phyloP scores from a whole-genome alignment of 2,329 filamentous ascomycete genomes.

The Stemphylium lycopersici region DNA sequence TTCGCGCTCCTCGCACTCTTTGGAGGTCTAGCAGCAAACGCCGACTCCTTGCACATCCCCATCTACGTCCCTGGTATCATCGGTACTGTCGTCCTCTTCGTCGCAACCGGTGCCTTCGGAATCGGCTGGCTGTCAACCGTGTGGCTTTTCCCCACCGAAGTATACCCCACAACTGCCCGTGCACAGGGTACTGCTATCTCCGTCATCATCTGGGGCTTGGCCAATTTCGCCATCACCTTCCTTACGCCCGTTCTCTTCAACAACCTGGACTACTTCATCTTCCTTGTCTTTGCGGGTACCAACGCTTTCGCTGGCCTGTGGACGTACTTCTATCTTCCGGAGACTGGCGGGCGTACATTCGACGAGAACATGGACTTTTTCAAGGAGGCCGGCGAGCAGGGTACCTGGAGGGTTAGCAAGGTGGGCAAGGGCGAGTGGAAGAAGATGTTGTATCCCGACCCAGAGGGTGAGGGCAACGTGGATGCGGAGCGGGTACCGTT shows the following conservation, averaged over 20 bases:
- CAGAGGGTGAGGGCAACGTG: conserved; percentile 40
- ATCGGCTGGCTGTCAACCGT: conserved; percentile 66
- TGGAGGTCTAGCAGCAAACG: conserved; percentile 56
- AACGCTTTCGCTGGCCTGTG: conserved; percentile 62
- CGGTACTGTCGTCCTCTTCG: conserved; percentile 60
- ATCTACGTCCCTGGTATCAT: conserved; percentile 55
- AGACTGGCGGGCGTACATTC: conserved; percentile 64
- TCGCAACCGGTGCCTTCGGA: conserved; percentile 66
- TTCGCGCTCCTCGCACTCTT: conserved; percentile 61
- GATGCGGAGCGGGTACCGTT: conserved; percentile 56
- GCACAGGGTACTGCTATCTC: conserved; percentile 62
- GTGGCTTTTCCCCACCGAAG: conserved; percentile 66
- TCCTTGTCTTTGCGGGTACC: conserved; percentile 61
- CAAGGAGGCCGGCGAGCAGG: conserved; percentile 57
- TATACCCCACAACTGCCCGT: conserved; percentile 61
- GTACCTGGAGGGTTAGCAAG: conserved; percentile 61
- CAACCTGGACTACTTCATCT: conserved; percentile 64
- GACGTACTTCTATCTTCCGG: conserved; percentile 61
- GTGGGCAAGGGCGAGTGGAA: conserved; percentile 60
- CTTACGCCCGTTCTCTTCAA: conserved; percentile 66
- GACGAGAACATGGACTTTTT: conserved; percentile 68
- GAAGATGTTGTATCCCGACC: conserved; percentile 51
- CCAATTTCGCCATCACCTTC: conserved; percentile 64
- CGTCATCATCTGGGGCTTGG: conserved; percentile 63
- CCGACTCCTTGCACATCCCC: conserved; percentile 46